Conservation (phyloP, 192 early-diverging fungal species). For the Dimargaris verticillata region DNA sequence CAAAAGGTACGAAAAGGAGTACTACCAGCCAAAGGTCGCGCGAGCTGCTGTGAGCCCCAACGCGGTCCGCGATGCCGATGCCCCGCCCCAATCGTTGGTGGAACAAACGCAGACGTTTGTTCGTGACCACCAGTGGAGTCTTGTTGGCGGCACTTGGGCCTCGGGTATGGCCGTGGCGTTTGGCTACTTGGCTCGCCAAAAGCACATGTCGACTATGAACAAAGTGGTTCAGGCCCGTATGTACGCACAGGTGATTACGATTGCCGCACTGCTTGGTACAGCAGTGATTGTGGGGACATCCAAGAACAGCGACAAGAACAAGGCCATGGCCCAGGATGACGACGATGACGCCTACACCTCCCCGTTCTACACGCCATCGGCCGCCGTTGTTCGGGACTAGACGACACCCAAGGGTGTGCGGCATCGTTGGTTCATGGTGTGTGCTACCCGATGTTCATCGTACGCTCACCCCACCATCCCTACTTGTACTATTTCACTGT, state of each 20-base stretch:
- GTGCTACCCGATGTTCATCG: too few relatives aligned
- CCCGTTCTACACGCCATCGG: neutral
- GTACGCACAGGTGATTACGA: slow-evolving; percentile 49
- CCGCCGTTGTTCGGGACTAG: neutral
- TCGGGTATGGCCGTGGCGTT: slow-evolving; percentile 22
- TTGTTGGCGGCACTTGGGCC: slow-evolving; percentile 30
- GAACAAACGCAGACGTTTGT: slow-evolving; percentile 19
- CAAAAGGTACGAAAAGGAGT: neutral
- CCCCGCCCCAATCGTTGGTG: neutral
- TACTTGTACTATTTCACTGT: too few relatives aligned
- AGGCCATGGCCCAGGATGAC: neutral
- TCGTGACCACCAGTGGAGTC: slow-evolving; percentile 24
- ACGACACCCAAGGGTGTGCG: too few relatives aligned
- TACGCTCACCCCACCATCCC: too few relatives aligned
- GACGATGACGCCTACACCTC: neutral
- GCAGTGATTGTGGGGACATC: slow-evolving; percentile 25
- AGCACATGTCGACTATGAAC: slow-evolving; percentile 37
- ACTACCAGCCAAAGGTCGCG: neutral
- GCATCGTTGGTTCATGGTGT: too few relatives aligned
- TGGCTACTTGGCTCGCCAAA: slow-evolving; percentile 23
- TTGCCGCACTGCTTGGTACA: slow-evolving; percentile 39
- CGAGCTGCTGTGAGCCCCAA: neutral
- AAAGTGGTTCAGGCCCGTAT: slow-evolving; percentile 54
- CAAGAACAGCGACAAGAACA: neutral
- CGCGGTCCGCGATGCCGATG: neutral